Evolutionary conservation across 371 early-diverging fungal genomes (phyloP), one percentile per base, ranked within the genome.

Genomic region (Actinomortierella wolfii): DNA sequence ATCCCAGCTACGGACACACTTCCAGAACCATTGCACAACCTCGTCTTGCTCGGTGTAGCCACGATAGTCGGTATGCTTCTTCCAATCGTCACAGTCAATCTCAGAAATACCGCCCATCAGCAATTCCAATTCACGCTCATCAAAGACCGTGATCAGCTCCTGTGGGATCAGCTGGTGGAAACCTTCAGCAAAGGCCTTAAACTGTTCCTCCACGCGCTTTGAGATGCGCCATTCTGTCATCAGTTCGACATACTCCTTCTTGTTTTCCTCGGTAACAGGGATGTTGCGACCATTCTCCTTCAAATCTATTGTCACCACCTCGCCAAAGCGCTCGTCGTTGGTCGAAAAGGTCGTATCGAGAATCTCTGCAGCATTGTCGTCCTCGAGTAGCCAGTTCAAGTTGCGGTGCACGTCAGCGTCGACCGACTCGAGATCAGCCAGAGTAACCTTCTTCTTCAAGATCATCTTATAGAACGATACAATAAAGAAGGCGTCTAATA

Each of bases 21-120:
- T 87, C 99, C 99, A 99, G 88, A 98, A 99, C 96, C 95, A 95
- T 71, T 92, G 91, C 51, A 98, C 86, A n/a, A 94, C 94, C 71
- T 94, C 93, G 77, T 97, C 97, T 56, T 92, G 89, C 76, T 94
- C 94, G 3, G 94, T 93, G 85, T 97, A 99, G 23, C 97, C 97
- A 49, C 96, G 83, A 75, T 98, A 99, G 63, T 96, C 96, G 13
- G 98, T 97, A 70, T 99, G 95, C 78, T 96, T 97, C 84, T 94
- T 96, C 99, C 99, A 98, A 78, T 99, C 99, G 65, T 97, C 97
- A 15, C 97, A 88, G 80, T 99, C 98, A 58, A 99, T 96, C 68
- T 99, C 98, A 7, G 97, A 93, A 67, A 98, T 82, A 60, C 99
- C 99, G n/a, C 97, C 94, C 74, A 99, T 97, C 43, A 98, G 84